Base-by-base conservation (phyloP, 2,329 filamentous ascomycete genomes). In the Ceratocystis smalleyi region DNA sequence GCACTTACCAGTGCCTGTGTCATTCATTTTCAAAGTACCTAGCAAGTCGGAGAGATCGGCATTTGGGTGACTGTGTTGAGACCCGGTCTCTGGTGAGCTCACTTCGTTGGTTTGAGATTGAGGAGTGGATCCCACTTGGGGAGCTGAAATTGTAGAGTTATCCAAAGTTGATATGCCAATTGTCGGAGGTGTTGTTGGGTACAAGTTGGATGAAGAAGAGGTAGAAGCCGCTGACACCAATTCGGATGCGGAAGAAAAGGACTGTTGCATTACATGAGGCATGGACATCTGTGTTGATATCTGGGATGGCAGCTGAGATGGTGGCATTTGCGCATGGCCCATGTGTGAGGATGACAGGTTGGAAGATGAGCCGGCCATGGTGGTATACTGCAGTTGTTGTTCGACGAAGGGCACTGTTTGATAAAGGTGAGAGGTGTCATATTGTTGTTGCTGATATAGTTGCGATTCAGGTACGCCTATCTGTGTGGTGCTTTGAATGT, bases 1-100 rank as follows among this genome's bases (percentile, higher is more conserved):
- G 10, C 51, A 19, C 83, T 74, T 79, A 94, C 89, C 91, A 72
- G 91, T 87, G 67, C 91, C 92, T 49, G 84, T 86, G 71, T 92
- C 88, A 67, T 95, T 87, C 70, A 97, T 90, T 71, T 89, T 91
- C 15, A 97, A 78, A 51, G 89, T 87, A 6, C 92, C 92, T 47
- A 97, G 78, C 10, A 94, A 83, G 70, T 95, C 88, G 12, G 86
- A 84, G 2, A 96, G 79, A 70, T 88, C 86, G 47, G 86, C 82
- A 64, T 87, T 82, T 35, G 82, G 84, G 66, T 87, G 87, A 45
- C 87, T 83, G 32, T 80, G 78, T 32, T 80, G 78, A 6, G 83
- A 80, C 67, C 83, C 82, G 8, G 79, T 81, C 70, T 75, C 68
- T 71, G 78, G 70, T 70, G 81, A 72, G 75, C 43, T 55, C 24